Conservation (phyloP, 345 rosid genomes). For the Aquilaria yunnanensis region DNA sequence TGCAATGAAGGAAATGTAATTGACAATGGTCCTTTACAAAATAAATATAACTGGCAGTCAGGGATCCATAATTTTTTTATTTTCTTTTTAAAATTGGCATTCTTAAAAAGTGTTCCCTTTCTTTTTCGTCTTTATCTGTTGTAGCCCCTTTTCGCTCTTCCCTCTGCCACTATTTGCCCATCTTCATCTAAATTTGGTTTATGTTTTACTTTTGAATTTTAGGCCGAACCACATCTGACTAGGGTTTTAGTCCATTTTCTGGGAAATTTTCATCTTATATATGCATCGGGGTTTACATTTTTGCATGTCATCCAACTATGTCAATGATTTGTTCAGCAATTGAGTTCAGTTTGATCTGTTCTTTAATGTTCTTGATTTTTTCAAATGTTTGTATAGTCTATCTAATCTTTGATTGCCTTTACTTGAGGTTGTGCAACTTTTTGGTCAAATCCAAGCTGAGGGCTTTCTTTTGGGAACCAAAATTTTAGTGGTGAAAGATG, state of each 20-base stretch:
- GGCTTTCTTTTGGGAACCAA: background rate
- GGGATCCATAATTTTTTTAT: too few relatives aligned
- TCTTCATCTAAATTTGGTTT: background rate
- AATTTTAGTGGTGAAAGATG: conserved; percentile 19
- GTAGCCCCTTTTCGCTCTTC: background rate
- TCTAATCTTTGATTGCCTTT: background rate
- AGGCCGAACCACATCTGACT: background rate
- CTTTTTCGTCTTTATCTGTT: background rate
- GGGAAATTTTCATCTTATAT: background rate
- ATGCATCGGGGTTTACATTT: background rate
- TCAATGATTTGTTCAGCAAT: background rate
- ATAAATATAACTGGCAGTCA: too few relatives aligned
- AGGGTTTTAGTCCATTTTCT: conserved; percentile 8
- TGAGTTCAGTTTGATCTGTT: background rate
- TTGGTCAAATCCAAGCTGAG: conserved; percentile 1
- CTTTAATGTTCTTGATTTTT: background rate
- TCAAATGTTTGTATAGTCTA: background rate
- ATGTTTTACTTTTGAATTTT: background rate
- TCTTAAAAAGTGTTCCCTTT: conserved; percentile 5
- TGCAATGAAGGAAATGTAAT: too few relatives aligned
- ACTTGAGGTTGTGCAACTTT: conserved; percentile 2
- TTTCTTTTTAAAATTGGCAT: too few relatives aligned
- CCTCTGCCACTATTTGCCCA: background rate
- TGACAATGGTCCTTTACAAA: too few relatives aligned
- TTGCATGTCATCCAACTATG: background rate